Evolutionary conservation across 495 filamentous ascomycete species (phyloP), one percentile per base, ranked within the genome.

Genomic region (Penicillium dipodomyicola): DNA sequence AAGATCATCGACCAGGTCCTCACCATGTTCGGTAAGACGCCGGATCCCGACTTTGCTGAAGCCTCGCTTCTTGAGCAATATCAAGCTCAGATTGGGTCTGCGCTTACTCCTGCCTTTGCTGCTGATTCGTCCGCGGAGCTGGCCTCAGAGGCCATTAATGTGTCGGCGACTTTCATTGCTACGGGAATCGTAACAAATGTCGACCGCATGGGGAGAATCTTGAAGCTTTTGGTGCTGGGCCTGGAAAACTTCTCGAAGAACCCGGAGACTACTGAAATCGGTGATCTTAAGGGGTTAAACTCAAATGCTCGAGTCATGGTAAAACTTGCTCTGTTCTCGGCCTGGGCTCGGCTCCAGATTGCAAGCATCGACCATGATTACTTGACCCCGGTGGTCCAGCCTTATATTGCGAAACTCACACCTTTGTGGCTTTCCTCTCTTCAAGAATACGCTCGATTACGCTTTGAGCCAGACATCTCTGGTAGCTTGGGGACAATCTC

Each of bases 281-380:
- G 95, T 23, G 94, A 99, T 58, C 75, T 99, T 19, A 91, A 90
- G 71, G 91, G 89, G 2, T 84, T 97, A 27, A 96, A 95, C 69
- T 90, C 95, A 0, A 99, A 99, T 66, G 94, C 94, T 3, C 88
- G 92, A 57, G 91, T 96, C 27, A 99, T 99, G 94, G 91, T 99
- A 40, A 95, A 92, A 67, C 91, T 96, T 84, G 86, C 95, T 1
- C 87, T 97, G 2, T 91, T 95, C 67, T 92, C 92, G n/a, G 94
- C 92, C 8, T 99, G 94, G 94, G 95, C 94, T n/a, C 90, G 96
- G 58, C 82, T 99, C 32, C 95, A 99, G 70, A 92, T 99, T 42
- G 92, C 95, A 2, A 97, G 94, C 72, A 87, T 85, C 23, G 93
- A 97, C 62, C 92, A 97, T 54, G 85, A 84, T 30, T 97, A 97